Evolutionary conservation across 2,329 filamentous ascomycete species (phyloP).

Genomic region (Xylaria sp.): DNA sequence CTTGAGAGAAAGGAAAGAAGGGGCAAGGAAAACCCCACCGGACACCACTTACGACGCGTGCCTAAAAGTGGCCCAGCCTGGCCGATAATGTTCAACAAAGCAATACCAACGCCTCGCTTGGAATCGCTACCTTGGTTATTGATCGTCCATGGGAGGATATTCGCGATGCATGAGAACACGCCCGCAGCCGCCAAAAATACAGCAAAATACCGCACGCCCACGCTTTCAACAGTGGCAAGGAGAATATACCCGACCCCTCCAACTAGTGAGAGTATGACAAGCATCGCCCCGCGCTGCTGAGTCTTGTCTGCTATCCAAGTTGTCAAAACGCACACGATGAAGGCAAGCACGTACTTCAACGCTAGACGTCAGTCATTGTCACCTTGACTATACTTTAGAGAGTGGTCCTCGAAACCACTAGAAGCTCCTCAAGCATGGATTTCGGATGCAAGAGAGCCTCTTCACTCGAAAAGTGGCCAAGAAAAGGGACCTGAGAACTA

Average conservation of each 20-base stretch:
- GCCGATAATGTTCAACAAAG: conserved; percentile 68
- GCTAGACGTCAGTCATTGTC: not conserved
- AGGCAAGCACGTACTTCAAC: conserved; percentile 69
- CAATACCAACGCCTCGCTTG: conserved; percentile 71
- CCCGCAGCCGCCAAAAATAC: conserved; percentile 66
- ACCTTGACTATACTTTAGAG: not conserved
- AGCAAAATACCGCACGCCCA: conserved; percentile 55
- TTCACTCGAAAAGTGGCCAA: not conserved
- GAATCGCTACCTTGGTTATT: conserved; percentile 77
- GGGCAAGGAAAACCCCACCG: not conserved
- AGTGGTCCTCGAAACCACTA: not conserved
- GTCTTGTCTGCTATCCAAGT: conserved; percentile 74
- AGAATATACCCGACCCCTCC: conserved; percentile 73
- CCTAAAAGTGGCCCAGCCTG: conserved; percentile 73
- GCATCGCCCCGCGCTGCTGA: conserved; percentile 71
- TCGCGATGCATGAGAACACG: conserved; percentile 74
- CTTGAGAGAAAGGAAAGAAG: not conserved
- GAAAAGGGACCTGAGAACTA: not conserved
- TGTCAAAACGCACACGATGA: conserved; percentile 69
- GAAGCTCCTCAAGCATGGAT: not conserved
- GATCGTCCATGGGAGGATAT: conserved; percentile 74
- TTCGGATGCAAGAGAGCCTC: not conserved
- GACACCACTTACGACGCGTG: conserved; percentile 57
- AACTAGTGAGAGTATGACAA: conserved; percentile 65
- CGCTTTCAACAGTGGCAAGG: conserved; percentile 64